Evolutionary conservation across 1,284 basidiomycete genomes (phyloP).

Genomic region (Phellopilus nigrolimitatus): DNA sequence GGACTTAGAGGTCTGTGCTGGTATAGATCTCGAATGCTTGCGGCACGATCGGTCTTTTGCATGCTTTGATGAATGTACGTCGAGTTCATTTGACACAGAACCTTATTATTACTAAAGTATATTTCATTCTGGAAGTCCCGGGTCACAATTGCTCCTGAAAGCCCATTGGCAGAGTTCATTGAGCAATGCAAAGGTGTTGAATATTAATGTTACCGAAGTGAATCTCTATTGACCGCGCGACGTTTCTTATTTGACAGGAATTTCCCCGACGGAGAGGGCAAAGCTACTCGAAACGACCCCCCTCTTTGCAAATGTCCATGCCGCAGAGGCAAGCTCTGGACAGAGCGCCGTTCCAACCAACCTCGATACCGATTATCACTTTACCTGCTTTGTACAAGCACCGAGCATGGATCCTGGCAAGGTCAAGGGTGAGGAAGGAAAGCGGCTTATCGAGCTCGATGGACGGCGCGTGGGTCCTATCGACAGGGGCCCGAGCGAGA

Average conservation of each 20-base stretch:
- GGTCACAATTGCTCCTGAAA: constrained; percentile 48
- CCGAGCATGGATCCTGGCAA: constrained; percentile 38
- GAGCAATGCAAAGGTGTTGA: constrained; percentile 51
- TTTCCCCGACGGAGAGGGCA: constrained; percentile 68
- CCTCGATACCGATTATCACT: constrained; percentile 74
- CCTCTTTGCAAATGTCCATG: constrained; percentile 74
- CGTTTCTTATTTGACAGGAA: constrained; percentile 36
- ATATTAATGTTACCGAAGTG: background rate
- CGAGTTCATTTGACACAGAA: constrained; percentile 14
- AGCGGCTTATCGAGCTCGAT: constrained; percentile 76
- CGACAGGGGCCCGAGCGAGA: constrained; percentile 63
- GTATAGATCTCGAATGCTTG: constrained; percentile 82
- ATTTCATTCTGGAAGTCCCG: constrained; percentile 40
- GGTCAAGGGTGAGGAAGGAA: constrained; percentile 28
- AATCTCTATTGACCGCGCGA: constrained; percentile 25
- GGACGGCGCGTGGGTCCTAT: constrained; percentile 72
- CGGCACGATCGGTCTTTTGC: constrained; percentile 84
- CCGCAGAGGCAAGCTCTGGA: constrained; percentile 60
- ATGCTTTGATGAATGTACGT: constrained; percentile 70
- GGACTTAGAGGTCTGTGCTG: background rate
- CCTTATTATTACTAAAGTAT: background rate
- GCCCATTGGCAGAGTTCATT: constrained; percentile 61
- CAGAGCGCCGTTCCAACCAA: constrained; percentile 55
- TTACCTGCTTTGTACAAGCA: constrained; percentile 78
- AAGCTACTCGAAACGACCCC: constrained; percentile 68